Conservation (phyloP, 768 basidiomycete species). For the Rhodocollybia butyracea region DNA sequence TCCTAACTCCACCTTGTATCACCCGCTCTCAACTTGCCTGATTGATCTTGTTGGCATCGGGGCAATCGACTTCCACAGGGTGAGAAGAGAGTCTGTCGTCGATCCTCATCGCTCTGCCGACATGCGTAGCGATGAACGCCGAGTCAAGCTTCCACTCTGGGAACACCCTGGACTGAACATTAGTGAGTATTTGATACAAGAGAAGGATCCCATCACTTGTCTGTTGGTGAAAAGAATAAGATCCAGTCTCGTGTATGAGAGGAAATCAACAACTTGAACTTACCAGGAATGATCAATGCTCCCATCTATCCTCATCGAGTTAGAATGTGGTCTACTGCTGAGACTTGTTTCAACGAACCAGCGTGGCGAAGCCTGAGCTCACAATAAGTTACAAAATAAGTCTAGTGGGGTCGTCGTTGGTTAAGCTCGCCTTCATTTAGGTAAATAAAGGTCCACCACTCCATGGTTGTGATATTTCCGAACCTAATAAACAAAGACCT, state of each 20-base stretch:
- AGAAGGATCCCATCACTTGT: not conserved
- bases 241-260: slow-evolving; percentile 8
- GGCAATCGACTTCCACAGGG: slow-evolving; percentile 89
- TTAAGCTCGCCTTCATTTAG: slow-evolving; percentile 71
- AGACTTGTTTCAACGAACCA: slow-evolving; percentile 56
- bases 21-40: slow-evolving; percentile 42
- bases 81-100: slow-evolving; percentile 89
- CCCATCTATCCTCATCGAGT: slow-evolving; percentile 59
- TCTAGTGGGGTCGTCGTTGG: not conserved
- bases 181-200: not conserved
- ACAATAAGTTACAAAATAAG: not conserved
- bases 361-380: slow-evolving; percentile 78
- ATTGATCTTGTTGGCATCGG: slow-evolving; percentile 81
- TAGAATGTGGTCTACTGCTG: no score
- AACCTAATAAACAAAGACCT: slow-evolving; percentile 56
- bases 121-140: slow-evolving; percentile 75
- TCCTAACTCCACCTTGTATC: no score
- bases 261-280: no score
- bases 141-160: slow-evolving; percentile 87
- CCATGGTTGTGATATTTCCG: slow-evolving; percentile 92
- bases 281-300: slow-evolving; percentile 79
- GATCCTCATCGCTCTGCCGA: slow-evolving; percentile 72
- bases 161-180: slow-evolving; percentile 45
- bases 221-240: not conserved
- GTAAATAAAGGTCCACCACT: slow-evolving; percentile 87